phyloP scores from a whole-genome alignment of 2,329 filamentous ascomycete species.

The Coniochaeta ligniaria region DNA sequence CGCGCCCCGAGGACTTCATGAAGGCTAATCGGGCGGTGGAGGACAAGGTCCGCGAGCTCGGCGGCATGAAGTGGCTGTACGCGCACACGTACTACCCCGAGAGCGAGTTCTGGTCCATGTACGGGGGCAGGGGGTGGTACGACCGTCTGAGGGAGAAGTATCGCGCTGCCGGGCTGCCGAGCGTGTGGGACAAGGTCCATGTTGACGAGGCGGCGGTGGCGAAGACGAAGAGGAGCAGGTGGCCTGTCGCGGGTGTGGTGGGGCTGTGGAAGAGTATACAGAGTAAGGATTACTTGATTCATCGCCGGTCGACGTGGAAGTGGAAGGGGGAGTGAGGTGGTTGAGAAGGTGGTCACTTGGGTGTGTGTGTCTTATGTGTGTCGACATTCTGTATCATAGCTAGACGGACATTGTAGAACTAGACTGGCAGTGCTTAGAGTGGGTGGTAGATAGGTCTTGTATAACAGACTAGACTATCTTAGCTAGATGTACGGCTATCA shows the following conservation, averaged over 20 bases:
- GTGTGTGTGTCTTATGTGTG: not conserved
- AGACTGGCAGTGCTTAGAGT: not conserved
- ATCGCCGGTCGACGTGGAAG: slow-evolving; percentile 47
- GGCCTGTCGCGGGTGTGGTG: slow-evolving; percentile 52
- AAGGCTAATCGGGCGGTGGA: slow-evolving; percentile 65
- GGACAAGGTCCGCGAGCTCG: slow-evolving; percentile 57
- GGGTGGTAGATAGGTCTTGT: not conserved
- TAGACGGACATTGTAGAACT: not conserved
- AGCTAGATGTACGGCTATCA: not conserved
- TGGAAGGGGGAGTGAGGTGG: slow-evolving; percentile 22
- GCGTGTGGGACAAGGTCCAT: slow-evolving; percentile 64
- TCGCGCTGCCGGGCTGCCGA: slow-evolving; percentile 53
- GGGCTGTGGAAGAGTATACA: slow-evolving; percentile 53
- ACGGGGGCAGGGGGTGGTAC: slow-evolving; percentile 52
- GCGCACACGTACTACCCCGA: slow-evolving; percentile 79
- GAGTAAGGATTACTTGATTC: slow-evolving; percentile 48
- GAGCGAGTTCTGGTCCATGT: slow-evolving; percentile 61
- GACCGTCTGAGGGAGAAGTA: slow-evolving; percentile 56
- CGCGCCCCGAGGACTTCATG: slow-evolving; percentile 52
- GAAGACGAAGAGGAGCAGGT: slow-evolving; percentile 20
- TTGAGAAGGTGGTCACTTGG: not conserved
- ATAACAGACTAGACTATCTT: not conserved
- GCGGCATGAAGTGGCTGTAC: slow-evolving; percentile 82
- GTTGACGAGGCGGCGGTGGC: slow-evolving; percentile 27
- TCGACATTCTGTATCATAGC: not conserved